Evolutionary conservation across 1,139 yeast species (phyloP).

Genomic region (Blastobotrys illinoisensis): DNA sequence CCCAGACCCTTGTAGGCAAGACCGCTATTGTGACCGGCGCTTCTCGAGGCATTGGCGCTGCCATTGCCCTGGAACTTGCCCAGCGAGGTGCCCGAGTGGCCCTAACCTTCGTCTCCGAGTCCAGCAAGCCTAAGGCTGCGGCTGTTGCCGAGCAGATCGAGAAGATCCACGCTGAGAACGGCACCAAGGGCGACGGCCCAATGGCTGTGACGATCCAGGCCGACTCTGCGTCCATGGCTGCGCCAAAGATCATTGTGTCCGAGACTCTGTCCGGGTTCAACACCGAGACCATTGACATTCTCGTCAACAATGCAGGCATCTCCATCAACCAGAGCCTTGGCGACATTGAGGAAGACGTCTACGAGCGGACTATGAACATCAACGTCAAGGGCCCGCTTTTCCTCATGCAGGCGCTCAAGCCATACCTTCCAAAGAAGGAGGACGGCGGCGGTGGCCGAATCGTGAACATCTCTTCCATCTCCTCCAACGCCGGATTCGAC

Average conservation of each 20-base stretch:
- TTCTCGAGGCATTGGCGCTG: slow-evolving; percentile 28
- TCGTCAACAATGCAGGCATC: slow-evolving; percentile 78
- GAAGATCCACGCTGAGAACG: slow-evolving; percentile 4
- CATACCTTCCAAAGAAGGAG: slow-evolving; percentile 17
- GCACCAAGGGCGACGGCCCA: slow-evolving; percentile 20
- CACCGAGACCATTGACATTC: slow-evolving; percentile 45
- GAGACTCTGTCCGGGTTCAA: slow-evolving; percentile 23
- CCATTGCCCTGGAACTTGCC: slow-evolving; percentile 29
- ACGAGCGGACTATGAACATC: slow-evolving; percentile 15
- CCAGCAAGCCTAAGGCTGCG: slow-evolving; percentile 11
- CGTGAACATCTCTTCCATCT: slow-evolving; percentile 56
- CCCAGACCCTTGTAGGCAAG: slow-evolving; percentile 8
- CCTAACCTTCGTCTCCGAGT: slow-evolving; percentile 26
- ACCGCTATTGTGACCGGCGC: slow-evolving; percentile 25
- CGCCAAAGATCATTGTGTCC: slow-evolving; percentile 11
- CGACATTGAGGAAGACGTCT: slow-evolving; percentile 13
- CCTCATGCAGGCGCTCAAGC: slow-evolving; percentile 19
- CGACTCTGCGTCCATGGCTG: slow-evolving; percentile 24
- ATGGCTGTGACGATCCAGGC: slow-evolving; percentile 29
- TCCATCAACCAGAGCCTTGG: slow-evolving; percentile 13
- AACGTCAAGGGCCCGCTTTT: slow-evolving; percentile 24
- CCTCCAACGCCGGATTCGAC: slow-evolving; percentile 40
- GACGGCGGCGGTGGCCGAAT: slow-evolving; percentile 26
- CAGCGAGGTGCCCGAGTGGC: slow-evolving; percentile 24
- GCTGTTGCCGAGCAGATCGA: slow-evolving; percentile 28